phyloP scores from a whole-genome alignment of 2,329 filamentous ascomycete species.

The Trichophyton equinum region DNA sequence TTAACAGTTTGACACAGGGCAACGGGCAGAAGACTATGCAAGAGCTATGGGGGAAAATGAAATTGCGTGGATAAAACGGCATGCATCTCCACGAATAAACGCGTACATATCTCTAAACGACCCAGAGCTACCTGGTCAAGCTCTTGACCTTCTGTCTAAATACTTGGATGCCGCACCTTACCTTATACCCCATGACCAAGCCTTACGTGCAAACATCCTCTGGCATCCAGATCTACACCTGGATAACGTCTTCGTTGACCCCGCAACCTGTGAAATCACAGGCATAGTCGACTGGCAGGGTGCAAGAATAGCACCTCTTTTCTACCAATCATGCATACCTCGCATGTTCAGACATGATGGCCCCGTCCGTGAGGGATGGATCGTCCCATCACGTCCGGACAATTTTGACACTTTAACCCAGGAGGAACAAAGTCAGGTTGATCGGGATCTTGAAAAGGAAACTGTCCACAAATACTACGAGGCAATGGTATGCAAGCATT shows the following conservation, averaged over 20 bases:
- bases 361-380: slow-evolving; percentile 21
- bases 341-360: slow-evolving; percentile 20
- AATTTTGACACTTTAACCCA: slow-evolving; percentile 18
- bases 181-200: background rate
- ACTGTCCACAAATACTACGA: slow-evolving; percentile 26
- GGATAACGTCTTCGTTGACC: slow-evolving; percentile 25
- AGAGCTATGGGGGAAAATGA: slow-evolving; percentile 19
- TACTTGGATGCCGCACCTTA: slow-evolving; percentile 14
- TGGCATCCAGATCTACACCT: slow-evolving; percentile 17
- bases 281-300: slow-evolving; percentile 25
- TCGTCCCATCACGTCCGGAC: slow-evolving; percentile 20
- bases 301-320: slow-evolving; percentile 17
- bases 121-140: slow-evolving; percentile 17
- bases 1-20: background rate
- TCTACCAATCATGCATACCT: slow-evolving; percentile 21
- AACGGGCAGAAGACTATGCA: slow-evolving; percentile 16
- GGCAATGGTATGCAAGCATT: slow-evolving; percentile 20
- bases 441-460: slow-evolving; percentile 23
- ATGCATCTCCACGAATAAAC: slow-evolving; percentile 19
- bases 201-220: background rate
- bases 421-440: slow-evolving; percentile 18
- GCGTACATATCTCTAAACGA: slow-evolving; percentile 15
- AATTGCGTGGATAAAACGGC: slow-evolving; percentile 16
- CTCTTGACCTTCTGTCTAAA: slow-evolving; percentile 16
- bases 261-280: slow-evolving; percentile 17